Conservation (phyloP, 805 yeast genomes). For the Vanderwaltozyma tropicalis region DNA sequence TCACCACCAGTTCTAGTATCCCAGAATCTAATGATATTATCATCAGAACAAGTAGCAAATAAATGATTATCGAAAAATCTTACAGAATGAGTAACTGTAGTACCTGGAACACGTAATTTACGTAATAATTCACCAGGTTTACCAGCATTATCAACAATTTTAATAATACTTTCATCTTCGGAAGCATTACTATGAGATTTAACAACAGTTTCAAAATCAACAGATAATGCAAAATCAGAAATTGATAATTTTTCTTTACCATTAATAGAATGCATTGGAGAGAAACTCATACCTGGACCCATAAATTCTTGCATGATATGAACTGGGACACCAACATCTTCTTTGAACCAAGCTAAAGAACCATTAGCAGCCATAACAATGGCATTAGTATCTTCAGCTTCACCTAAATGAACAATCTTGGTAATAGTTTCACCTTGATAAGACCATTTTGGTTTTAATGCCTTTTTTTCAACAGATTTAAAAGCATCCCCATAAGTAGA, state of each 20-base stretch:
- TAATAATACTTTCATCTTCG: conserved; percentile 23
- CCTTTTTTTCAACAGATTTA: conserved; percentile 32
- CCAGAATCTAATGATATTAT: conserved; percentile 25
- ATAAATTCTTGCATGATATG: conserved; percentile 25
- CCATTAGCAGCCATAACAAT: conserved; percentile 26
- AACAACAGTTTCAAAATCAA: conserved; percentile 19
- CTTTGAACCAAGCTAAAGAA: conserved; percentile 27
- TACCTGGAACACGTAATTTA: conserved; percentile 22
- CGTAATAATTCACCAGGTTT: conserved; percentile 23
- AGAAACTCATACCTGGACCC: conserved; percentile 25
- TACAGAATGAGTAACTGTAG: conserved; percentile 24
- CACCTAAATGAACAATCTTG: conserved; percentile 19
- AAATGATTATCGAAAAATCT: conserved; percentile 25
- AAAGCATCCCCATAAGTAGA: conserved; percentile 70
- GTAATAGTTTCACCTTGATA: conserved; percentile 25
- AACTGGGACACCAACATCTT: conserved; percentile 23
- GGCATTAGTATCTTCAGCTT: conserved; percentile 31
- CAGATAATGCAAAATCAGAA: conserved; percentile 24
- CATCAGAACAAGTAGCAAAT: conserved; percentile 27
- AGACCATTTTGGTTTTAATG: conserved; percentile 20
- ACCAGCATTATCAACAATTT: conserved; percentile 25
- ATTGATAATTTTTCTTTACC: conserved; percentile 15
- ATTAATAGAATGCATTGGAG: conserved; percentile 22
- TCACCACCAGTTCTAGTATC: conserved; percentile 23
- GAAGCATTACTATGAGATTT: conserved; percentile 23